phyloP scores from a whole-genome alignment of 345 rosid genomes.

The Eucalyptus lansdowneana region DNA sequence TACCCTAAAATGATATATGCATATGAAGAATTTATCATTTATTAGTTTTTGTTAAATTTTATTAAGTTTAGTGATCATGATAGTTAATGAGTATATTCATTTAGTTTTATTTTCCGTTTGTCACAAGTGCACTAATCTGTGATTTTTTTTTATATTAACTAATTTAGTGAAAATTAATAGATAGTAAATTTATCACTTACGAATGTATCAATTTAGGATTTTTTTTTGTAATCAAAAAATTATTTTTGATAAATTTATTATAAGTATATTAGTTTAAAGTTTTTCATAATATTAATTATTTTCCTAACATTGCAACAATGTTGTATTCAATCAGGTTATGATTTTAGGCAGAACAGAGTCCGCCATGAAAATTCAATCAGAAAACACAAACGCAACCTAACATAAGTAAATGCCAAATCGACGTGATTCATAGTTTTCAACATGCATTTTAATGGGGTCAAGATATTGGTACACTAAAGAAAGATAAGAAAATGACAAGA shows the following conservation, averaged over 20 bases:
- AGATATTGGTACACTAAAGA: background rate
- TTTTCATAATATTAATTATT: too few species aligned
- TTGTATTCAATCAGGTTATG: background rate
- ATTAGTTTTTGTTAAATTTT: too few species aligned
- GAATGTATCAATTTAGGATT: too few species aligned
- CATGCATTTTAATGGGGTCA: background rate
- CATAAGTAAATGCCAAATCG: background rate
- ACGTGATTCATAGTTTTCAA: background rate
- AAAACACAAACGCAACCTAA: background rate
- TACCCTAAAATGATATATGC: fast-evolving
- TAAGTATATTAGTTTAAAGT: fast-evolving
- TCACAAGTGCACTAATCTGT: fast-evolving
- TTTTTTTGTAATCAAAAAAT: too few species aligned
- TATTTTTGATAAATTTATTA: too few species aligned
- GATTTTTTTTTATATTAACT: too few species aligned
- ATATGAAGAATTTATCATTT: too few species aligned
- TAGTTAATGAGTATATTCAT: fast-evolving
- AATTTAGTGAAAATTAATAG: fast-evolving
- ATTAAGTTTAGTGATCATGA: too few species aligned
- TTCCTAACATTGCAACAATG: background rate
- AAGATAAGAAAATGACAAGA: background rate
- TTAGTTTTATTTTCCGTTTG: fast-evolving
- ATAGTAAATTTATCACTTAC: too few species aligned
- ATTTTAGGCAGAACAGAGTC: background rate
- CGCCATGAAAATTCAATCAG: background rate